Evolutionary conservation across 2,329 filamentous ascomycete species (phyloP).

Genomic region (Neofusicoccum umdonicola): DNA sequence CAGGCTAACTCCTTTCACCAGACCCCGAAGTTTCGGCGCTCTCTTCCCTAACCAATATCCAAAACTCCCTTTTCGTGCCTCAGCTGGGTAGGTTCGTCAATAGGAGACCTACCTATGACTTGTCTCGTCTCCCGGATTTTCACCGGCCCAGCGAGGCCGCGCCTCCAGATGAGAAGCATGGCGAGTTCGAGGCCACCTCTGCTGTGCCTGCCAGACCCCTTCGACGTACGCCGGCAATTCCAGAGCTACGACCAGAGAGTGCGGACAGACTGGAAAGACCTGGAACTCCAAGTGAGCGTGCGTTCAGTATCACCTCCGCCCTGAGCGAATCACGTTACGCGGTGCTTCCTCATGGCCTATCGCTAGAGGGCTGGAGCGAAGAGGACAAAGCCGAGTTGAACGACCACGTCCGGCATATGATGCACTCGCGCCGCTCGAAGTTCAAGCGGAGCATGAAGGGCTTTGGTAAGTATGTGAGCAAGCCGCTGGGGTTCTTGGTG

Average conservation of each 20-base stretch:
- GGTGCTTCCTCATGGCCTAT: constrained; percentile 71
- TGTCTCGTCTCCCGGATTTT: constrained; percentile 40
- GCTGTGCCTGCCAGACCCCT: not conserved
- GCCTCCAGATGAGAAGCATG: not conserved
- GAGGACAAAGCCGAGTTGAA: constrained; percentile 75
- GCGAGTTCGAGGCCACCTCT: not conserved
- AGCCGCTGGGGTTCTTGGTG: constrained; percentile 77
- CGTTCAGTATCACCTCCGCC: constrained; percentile 44
- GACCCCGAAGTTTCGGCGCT: constrained; percentile 82
- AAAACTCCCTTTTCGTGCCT: constrained; percentile 84
- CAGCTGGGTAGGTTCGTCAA: constrained; percentile 75
- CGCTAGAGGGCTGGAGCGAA: constrained; percentile 70
- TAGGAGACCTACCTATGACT: constrained; percentile 72
- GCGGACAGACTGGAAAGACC: not conserved
- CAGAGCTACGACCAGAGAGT: not conserved
- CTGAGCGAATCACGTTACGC: constrained; percentile 72
- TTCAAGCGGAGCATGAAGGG: constrained; percentile 78
- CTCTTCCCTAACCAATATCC: constrained; percentile 81
- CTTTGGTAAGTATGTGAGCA: constrained; percentile 74
- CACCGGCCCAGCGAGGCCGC: not conserved
- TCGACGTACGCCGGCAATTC: constrained; percentile 19
- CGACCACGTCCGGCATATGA: constrained; percentile 82
- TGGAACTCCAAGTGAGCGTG: constrained; percentile 10
- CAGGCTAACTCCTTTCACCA: constrained; percentile 32
- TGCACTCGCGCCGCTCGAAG: constrained; percentile 75